Evolutionary conservation across 208 protist genomes (phyloP), one percentile per base, ranked within the genome.

Genomic region (Cochliopodium minus): DNA sequence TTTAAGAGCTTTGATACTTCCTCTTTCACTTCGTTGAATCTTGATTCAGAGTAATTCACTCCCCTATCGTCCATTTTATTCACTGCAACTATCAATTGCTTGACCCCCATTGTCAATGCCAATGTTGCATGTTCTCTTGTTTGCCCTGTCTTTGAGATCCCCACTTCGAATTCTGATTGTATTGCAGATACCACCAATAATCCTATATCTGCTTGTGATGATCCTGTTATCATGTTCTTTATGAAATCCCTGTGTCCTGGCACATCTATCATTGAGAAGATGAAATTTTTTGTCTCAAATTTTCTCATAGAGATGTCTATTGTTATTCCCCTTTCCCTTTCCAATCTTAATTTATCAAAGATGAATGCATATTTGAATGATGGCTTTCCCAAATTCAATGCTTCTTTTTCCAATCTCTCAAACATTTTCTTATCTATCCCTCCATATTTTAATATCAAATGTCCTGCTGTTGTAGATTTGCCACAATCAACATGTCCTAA

Each of bases 281-380:
- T 61, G 57, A 71, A 84, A 60, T 77, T 81, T 50, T 65, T 63
- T 22, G 88, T 91, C 64, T 85, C 74, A 63, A 94, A 93, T 61
- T 74, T 78, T 55, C 78, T 81, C 15, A 81, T 77, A 34, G 83
- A 79, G 43, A 85, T 64, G 70, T 92, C 85, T 55, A 92, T 90
- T 4, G 88, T 94, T 40, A 91, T 81, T 51, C 88, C 87, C 57
- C 86, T 82, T 11, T 85, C 81, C 34, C 86, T 80, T 71, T 93
- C 86, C 59, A 84, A 83, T 70, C 92, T 86, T 20, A 79, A 81
- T 63, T 84, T 78, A 66, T 92, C 86, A 35, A 93, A 73, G 61
- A 91, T 56, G 77, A 84, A 93, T 17, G 89, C 89, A 55, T 88
- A 93, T 63, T 87, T 85, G 74, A 90, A 93, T 23, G 83, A 88